phyloP scores from a whole-genome alignment of 192 early-diverging fungal genomes.

The Coemansia javaensis region DNA sequence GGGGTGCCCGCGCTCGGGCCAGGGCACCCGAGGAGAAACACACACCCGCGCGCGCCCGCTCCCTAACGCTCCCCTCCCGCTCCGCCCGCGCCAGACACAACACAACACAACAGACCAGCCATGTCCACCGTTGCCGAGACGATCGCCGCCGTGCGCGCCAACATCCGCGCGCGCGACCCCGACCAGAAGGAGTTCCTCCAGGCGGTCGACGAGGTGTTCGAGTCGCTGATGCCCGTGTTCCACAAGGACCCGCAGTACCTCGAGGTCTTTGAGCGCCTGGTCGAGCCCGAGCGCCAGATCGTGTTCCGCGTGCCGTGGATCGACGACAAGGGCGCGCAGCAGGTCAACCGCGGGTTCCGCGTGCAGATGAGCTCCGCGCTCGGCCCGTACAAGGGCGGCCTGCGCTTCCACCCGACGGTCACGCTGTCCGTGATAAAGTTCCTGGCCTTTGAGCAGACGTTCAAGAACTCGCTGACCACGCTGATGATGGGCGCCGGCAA shows the following conservation, averaged over 20 bases:
- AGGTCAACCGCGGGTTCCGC: slow-evolving; percentile 55
- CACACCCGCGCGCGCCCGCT: too few relatives aligned
- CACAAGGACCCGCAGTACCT: slow-evolving; percentile 47
- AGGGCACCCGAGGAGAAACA: too few relatives aligned
- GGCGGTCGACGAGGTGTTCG: slow-evolving; percentile 51
- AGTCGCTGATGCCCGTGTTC: slow-evolving; percentile 49
- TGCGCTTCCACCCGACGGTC: slow-evolving; percentile 56
- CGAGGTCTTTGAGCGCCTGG: slow-evolving; percentile 47
- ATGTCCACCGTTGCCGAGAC: slow-evolving; percentile 38
- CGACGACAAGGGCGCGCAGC: slow-evolving; percentile 50
- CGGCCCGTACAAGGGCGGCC: slow-evolving; percentile 57
- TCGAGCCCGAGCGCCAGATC: slow-evolving; percentile 54
- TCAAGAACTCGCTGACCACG: slow-evolving; percentile 57
- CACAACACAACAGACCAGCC: slow-evolving; percentile 2
- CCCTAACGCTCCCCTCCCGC: too few relatives aligned
- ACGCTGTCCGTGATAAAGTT: slow-evolving; percentile 56
- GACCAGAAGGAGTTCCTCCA: slow-evolving; percentile 51
- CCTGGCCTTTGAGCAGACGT: slow-evolving; percentile 55
- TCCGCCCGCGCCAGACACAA: too few relatives aligned
- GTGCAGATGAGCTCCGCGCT: slow-evolving; percentile 56
- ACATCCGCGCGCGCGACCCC: slow-evolving; percentile 38
- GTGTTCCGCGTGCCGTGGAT: slow-evolving; percentile 53
- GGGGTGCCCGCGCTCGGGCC: too few relatives aligned
- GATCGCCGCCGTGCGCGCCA: slow-evolving; percentile 32
- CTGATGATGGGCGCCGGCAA: slow-evolving; percentile 54